Conservation (phyloP, 2,329 filamentous ascomycete genomes). For the Cladosporium velox region DNA sequence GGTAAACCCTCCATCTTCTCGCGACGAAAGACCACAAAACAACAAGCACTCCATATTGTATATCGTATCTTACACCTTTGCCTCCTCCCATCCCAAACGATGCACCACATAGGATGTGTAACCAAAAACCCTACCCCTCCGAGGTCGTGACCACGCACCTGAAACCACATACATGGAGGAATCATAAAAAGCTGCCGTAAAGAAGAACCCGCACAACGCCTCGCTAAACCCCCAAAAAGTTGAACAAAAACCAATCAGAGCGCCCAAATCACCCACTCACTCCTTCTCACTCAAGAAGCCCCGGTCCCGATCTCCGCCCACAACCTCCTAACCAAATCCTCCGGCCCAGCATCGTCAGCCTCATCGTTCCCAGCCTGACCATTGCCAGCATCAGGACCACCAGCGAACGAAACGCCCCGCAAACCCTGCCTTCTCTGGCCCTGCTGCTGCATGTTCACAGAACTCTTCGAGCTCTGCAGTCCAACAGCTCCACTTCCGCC, state of each 20-base stretch:
- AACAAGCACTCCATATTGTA: background rate
- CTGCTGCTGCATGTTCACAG: slow-evolving; percentile 19
- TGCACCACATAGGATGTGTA: background rate
- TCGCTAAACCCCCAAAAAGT: slow-evolving; percentile 6
- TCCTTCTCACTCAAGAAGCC: background rate
- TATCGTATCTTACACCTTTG: background rate
- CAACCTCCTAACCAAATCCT: slow-evolving; percentile 29
- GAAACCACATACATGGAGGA: background rate
- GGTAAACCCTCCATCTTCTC: background rate
- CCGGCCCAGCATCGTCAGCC: slow-evolving; percentile 24
- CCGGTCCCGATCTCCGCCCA: slow-evolving; percentile 27
- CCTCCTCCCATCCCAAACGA: background rate
- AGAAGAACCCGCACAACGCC: slow-evolving; percentile 7
- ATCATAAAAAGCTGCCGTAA: background rate
- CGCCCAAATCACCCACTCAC: too few relatives aligned
- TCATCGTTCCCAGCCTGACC: slow-evolving; percentile 22
- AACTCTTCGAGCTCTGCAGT: slow-evolving; percentile 19
- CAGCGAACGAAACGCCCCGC: slow-evolving; percentile 14
- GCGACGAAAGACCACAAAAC: background rate
- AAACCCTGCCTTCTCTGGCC: background rate
- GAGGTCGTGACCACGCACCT: background rate
- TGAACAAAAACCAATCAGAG: too few relatives aligned
- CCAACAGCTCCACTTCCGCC: background rate
- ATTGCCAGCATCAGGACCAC: background rate
- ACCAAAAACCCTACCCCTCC: background rate